Evolutionary conservation across 805 yeast genomes (phyloP), one percentile per base, ranked within the genome.

Genomic region (Metschnikowia reukaufii): DNA sequence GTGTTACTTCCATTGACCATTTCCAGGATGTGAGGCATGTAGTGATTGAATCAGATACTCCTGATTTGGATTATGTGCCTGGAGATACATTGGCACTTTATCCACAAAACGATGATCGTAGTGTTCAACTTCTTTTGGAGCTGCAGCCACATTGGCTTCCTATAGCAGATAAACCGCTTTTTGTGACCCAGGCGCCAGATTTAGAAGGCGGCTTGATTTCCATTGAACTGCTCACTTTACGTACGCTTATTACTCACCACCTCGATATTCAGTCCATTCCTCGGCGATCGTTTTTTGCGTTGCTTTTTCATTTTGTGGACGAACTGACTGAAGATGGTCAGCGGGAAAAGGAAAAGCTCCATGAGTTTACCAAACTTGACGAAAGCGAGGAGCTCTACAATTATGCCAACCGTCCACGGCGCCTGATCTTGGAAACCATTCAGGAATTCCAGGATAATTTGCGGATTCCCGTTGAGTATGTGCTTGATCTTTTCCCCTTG

Each of bases 401-500:
- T 63, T 94, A 94, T 64, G 95, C 95, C n/a, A 87, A 89, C 61
- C 72, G 98, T 49, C 97, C 98, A 4, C 76, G 97, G 52, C 66
- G 99, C 54, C 89, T 96, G 41, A 77, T 91, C 4, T 61, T 90
- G 18, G 99, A 94, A 63, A 86, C 87, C 0, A 63, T 94, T 6
- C 76, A 81, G 43, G 99, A 94, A 62, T 94, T 94, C 61, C 82
- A 79, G 51, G 78, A 88, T 4, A 69, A 71, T 55, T 72, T 94
- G 35, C 74, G 67, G 40, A 81, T 94, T 23, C 98, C 99, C 1
- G 61, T 87, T 30, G 84, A 81, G 47, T 84, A 86, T 58, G 56
- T 89, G 4, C 72, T 88, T 36, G 98, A 94, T 50, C 66, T 88
- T 18, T 73, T 94, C 52, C 97, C 97, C 4, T 58, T 72, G 1